These are phyloP conservation scores for Pythium scleroteichum DNA, from an alignment of 352 stramenopile genomes.

Conservation along the genomic window DNA sequence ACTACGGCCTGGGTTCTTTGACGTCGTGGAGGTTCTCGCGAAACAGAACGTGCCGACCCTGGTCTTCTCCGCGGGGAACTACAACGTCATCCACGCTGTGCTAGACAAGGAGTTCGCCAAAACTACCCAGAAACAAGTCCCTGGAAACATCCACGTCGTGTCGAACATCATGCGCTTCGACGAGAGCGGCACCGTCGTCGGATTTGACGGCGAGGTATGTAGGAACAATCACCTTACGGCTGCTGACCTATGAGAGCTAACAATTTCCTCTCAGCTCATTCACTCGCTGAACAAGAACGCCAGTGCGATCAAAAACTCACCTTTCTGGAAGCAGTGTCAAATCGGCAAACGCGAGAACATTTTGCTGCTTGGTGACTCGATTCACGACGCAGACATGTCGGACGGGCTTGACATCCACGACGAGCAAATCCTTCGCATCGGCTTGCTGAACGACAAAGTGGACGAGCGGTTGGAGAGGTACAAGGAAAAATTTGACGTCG, in stretches of 20 bases:
- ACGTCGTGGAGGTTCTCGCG: conserved; percentile 60
- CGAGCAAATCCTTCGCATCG: conserved; percentile 52
- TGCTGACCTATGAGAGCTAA: neutral
- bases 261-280: conserved; percentile 31
- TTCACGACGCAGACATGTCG: conserved; percentile 47
- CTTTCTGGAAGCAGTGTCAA: conserved; percentile 50
- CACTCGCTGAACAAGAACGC: conserved; percentile 74
- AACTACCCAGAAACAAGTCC: conserved; percentile 28
- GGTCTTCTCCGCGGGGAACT: conserved; percentile 72
- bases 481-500: conserved; percentile 58
- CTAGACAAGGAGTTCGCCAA: conserved; percentile 65
- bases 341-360: conserved; percentile 51
- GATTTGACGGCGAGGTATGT: conserved; percentile 57
- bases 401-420: conserved; percentile 38
- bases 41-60: conserved; percentile 62
- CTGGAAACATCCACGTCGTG: conserved; percentile 75
- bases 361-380: conserved; percentile 58
- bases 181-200: conserved; percentile 37
- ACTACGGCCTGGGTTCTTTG: conserved; percentile 59
- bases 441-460: conserved; percentile 64
- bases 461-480: conserved; percentile 58
- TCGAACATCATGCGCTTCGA: conserved; percentile 86
- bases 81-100: conserved; percentile 75
- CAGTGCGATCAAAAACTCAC: conserved; percentile 43
- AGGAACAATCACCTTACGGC: conserved; percentile 35